Evolutionary conservation across 176 grass and related monocot species (phyloP), one percentile per base, ranked within the genome.

Genomic region (Hsuehochloa calcarea): DNA sequence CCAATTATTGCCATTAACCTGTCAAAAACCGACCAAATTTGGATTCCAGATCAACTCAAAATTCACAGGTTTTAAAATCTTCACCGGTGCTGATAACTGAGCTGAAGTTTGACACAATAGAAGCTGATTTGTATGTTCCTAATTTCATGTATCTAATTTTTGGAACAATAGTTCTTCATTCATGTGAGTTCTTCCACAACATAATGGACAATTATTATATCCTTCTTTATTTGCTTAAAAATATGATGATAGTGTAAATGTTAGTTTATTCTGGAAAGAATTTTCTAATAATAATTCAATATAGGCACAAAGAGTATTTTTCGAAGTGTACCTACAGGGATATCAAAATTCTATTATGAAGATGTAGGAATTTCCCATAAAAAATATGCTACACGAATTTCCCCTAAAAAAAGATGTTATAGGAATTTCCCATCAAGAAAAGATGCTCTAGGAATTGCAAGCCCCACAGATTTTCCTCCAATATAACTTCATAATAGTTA

Each of bases 171-270:
- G 40, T 47, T 46, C 6, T 47, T 61, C 55, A 37, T 47, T 49
- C 29, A 50, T 63, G 40, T 37, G 54, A 23, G 35, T 73, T 49
- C 56, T 12, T 83, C 40, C 27, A 50, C 20, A 17, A 22, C 41
- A 63, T 74, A 65, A 74, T 39, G 31, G 19, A 65, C 56, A 80
- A 80, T 38, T 12, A 79, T 35, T 81, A 34, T 68, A 37, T 50
- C 20, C 65, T 51, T 46, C 43, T 41, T 75, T 13, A 23, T 74
- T 74, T 25, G 10, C 69, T 39, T 26, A 7, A 45, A 72, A 34
- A 73, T 49, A 29, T 34, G 25, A 31, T 72, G 23, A 14, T 26
- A 52, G 38, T 47, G 37, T 77, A 41, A 61, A 60, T 25, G n/a
- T 8, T 65, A 40, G 31, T 41, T 56, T 64, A n/a, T 83, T 50